A percentile compares a stretch with the other conserved stretches of the same genome.
These are phyloP conservation scores for Aureococcus anophagefferens DNA, from an alignment of 108 stramenopile genomes.

Conservation along the genomic window DNA sequence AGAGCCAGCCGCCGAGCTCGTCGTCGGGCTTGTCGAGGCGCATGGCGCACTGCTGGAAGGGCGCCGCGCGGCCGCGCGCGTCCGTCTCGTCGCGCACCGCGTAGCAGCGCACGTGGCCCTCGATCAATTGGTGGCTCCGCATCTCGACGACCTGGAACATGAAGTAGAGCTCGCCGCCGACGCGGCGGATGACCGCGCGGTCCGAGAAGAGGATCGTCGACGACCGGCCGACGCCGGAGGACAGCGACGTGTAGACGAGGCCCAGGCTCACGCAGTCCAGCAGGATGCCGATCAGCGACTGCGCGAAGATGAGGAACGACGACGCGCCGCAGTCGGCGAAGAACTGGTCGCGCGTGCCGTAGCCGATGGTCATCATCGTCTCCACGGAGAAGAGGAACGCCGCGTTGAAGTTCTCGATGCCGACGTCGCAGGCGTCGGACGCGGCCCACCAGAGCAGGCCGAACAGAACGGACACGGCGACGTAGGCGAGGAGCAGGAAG, in stretches of 20 bases:
- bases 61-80: neutral
- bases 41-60: slow-evolving; percentile 60
- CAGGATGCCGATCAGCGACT: neutral
- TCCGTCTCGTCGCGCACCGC: neutral
- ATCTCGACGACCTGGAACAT: neutral
- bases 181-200: neutral
- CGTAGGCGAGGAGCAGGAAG: too few relatives aligned
- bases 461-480: too few relatives aligned
- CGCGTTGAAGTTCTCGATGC: too few relatives aligned
- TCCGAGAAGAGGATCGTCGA: neutral
- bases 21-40: slow-evolving; percentile 56
- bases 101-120: neutral
- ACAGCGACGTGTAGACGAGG: neutral
- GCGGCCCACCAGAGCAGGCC: too few relatives aligned
- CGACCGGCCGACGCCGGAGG: neutral
- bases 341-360: neutral
- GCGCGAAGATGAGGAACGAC: neutral
- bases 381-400: too few relatives aligned
- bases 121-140: too few relatives aligned
- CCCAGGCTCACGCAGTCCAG: neutral
- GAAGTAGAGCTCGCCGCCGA: neutral
- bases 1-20: slow-evolving; percentile 54
- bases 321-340: neutral
- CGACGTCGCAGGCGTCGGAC: too few relatives aligned
- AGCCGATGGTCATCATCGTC: neutral